Evolutionary conservation across 2,329 filamentous ascomycete genomes (phyloP).

Genomic region (Phialophora expanda): DNA sequence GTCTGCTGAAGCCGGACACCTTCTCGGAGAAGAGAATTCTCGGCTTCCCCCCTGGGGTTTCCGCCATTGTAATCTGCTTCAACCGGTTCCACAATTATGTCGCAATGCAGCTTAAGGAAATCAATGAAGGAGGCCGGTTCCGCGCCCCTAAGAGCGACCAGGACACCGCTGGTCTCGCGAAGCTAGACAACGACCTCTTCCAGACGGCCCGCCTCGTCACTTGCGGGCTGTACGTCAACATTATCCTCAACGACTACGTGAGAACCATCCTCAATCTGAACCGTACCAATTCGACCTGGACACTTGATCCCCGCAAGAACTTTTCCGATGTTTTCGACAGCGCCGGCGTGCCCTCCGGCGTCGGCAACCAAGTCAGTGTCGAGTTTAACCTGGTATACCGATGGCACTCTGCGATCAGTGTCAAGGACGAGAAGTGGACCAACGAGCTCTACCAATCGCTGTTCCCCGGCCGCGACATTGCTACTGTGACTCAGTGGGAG

Average conservation of each 20-base stretch:
- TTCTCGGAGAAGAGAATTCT: constrained; percentile 68
- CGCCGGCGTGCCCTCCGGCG: constrained; percentile 68
- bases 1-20: constrained; percentile 69
- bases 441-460: constrained; percentile 69
- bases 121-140: constrained; percentile 67
- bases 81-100: constrained; percentile 70
- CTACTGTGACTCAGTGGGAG: constrained; percentile 63
- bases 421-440: constrained; percentile 80
- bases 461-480: constrained; percentile 60
- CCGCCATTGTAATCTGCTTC: constrained; percentile 67
- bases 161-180: constrained; percentile 48
- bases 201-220: constrained; percentile 58
- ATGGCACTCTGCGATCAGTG: constrained; percentile 80
- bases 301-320: constrained; percentile 40
- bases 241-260: constrained; percentile 41
- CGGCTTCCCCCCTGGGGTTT: constrained; percentile 67
- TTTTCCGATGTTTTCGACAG: constrained; percentile 40
- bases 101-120: constrained; percentile 62
- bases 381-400: constrained; percentile 90
- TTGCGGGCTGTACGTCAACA: constrained; percentile 42
- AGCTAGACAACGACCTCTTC: constrained; percentile 61
- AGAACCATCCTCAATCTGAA: constrained; percentile 42
- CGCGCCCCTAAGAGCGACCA: constrained; percentile 33
- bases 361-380: constrained; percentile 81
- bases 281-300: constrained; percentile 39